Evolutionary conservation across 495 filamentous ascomycete species (phyloP), one percentile per base, ranked within the genome.

Genomic region (Xylaria curta): DNA sequence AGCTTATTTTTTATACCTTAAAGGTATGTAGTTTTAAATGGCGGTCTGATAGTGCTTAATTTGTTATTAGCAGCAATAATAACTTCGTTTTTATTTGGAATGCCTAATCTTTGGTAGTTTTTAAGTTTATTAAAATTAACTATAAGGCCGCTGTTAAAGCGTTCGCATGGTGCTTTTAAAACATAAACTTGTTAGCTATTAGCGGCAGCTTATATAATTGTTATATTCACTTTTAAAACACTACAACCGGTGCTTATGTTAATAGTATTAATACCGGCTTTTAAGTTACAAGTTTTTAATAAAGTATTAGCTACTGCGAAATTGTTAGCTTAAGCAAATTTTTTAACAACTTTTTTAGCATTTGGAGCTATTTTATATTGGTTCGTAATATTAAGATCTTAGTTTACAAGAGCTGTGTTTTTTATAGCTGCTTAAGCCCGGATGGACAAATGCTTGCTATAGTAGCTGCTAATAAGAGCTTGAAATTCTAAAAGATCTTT

Each of bases 401-500:
- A 8, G 96, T 96, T 19, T 97, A 99, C 79, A 97, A 99, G 87
- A 97, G 94, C 73, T 86, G 96, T 74, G 95, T 99, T 53, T 86
- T 99, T 63, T 95, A 98, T 87, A 95, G 92, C 84, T 94, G 91
- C 76, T 86, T 99, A 67, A 97, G 94, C 81, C 97, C 96, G 1
- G 97, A 98, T 78, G 97, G 96, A 42, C 94, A 98, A 85, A 97
- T 97, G 86, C 89, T 99, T 24, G 96, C 96, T 59, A 98, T 96
- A 31, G 94, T 95, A 61, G 93, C 94, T 69, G 94, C 94, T 24
- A 97, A 99, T 78, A 97, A 99, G 87, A 94, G 90, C 78, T 86
- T 99, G 79, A 99, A 99, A 82, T 99, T 99, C 88, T 99, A 97
- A 97, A 99, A 98, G 90, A 83, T 98, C 73, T 99, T 99, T 75